phyloP scores from a whole-genome alignment of 2,329 filamentous ascomycete genomes.

The Exophiala spinifera region DNA sequence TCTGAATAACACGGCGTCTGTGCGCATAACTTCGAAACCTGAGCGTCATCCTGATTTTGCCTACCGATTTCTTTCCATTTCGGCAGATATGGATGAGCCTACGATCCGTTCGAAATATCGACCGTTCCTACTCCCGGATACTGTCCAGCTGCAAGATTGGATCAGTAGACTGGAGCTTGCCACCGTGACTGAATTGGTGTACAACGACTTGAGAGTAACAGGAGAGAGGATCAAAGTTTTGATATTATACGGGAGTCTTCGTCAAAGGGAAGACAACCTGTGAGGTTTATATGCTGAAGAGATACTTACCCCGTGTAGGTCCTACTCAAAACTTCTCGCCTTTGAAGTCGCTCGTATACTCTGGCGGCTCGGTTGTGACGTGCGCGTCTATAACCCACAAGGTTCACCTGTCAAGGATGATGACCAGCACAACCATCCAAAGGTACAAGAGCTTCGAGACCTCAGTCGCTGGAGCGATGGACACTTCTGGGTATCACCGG shows the following conservation, averaged over 20 bases:
- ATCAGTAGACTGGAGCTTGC: conserved; percentile 55
- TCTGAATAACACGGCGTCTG: conserved; percentile 18
- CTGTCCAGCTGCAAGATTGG: conserved; percentile 51
- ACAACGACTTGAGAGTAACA: conserved; percentile 43
- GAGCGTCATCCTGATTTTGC: conserved; percentile 15
- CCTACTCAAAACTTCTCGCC: conserved; percentile 60
- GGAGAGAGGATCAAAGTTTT: conserved; percentile 53
- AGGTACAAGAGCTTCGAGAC: conserved; percentile 61
- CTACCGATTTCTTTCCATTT: conserved; percentile 44
- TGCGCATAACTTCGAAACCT: conserved; percentile 12
- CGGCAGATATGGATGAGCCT: conserved; percentile 46
- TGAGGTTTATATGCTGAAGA: neutral
- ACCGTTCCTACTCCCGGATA: conserved; percentile 52
- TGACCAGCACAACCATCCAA: conserved; percentile 54
- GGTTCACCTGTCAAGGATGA: conserved; percentile 64
- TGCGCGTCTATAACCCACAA: conserved; percentile 59
- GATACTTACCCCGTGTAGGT: conserved; percentile 42
- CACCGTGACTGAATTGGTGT: conserved; percentile 51
- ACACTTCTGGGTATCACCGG: conserved; percentile 63
- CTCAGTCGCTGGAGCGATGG: conserved; percentile 64
- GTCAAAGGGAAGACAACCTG: conserved; percentile 34
- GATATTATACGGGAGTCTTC: conserved; percentile 60
- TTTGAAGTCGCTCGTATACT: conserved; percentile 60
- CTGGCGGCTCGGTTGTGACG: conserved; percentile 63
- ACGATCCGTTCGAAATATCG: conserved; percentile 50